phyloP scores from a whole-genome alignment of 2,329 filamentous ascomycete genomes.

The Ceratocystis ficicola region DNA sequence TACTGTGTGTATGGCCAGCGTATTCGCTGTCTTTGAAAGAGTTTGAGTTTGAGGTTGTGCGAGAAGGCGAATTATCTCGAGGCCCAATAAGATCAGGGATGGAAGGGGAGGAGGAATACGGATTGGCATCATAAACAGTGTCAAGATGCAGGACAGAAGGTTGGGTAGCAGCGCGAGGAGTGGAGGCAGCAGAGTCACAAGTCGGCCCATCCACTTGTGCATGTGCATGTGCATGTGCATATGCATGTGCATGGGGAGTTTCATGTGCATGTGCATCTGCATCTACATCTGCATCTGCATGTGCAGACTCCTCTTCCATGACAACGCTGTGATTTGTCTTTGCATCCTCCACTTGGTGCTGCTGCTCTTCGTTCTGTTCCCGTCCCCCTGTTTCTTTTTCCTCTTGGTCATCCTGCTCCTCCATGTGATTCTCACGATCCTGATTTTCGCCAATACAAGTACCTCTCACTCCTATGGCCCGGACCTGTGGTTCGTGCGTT shows the following conservation, averaged over 20 bases:
- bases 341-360: neutral
- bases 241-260: neutral
- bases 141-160: conserved; percentile 6
- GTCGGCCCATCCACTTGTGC: conserved; percentile 5
- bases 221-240: conserved; percentile 5
- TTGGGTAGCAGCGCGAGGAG: conserved; percentile 3
- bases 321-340: neutral
- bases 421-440: neutral
- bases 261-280: conserved; percentile 1
- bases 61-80: neutral
- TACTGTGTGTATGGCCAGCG: neutral
- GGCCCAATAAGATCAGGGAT: neutral
- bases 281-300: neutral
- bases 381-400: neutral
- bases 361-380: neutral
- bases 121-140: neutral
- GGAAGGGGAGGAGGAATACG: neutral
- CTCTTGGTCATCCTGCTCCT: neutral
- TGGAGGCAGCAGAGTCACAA: neutral
- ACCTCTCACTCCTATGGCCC: conserved; percentile 8
- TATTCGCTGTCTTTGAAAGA: neutral
- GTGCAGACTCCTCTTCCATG: neutral
- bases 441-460: neutral
- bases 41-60: neutral
- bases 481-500: conserved; percentile 9